Base-by-base conservation (phyloP, 2,329 filamentous ascomycete species). In the Trichoderma aggressivum region DNA sequence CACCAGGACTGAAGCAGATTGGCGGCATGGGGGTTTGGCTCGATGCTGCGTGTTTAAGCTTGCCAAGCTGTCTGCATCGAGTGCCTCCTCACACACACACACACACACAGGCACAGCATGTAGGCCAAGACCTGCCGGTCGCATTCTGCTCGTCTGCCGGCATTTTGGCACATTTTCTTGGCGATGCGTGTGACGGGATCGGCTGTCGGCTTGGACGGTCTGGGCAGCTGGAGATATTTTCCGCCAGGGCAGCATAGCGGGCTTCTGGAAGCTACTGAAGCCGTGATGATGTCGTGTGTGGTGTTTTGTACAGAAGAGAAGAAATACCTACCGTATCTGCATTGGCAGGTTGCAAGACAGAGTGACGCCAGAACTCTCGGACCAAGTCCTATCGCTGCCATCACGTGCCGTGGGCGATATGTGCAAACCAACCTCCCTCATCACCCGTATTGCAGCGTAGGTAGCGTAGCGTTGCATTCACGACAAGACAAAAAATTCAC, bases 131-230 rank as follows among this genome's bases (percentile, higher is more conserved):
- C 32, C 14, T 16, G 53, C 34, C 64, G 32, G 47, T 43, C 16
- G 26, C 61, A 28, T 39, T 47, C 5, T 21, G 36, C 64, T 59
- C 6, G 24, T 28, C n/a, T 60, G 64, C 39, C 64, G 64, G 64
- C 55, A 34, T 18, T 47, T 47, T 59, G 64, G 55, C 55, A 59
- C 34, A 58, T 59, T 59, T 47, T 43, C 64, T 68, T 68, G 64
- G 64, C 64, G 55, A 68, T 59, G 64, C 64, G 34, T 24, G 36
- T 60, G 64, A n/a, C 24, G 18, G 55, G 34, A 47, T 50, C 64
- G 64, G 55, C 36, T 68, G 55, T 68, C 65, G 55, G 55, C 65
- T 68, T 60, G 65, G 65, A 56, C 21, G n/a, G 26, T n/a, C 65
- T 59, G 58, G 55, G 55, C 65, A 59, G 36, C 53, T 58, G 65